phyloP scores from a whole-genome alignment of 1,284 basidiomycete species.

The Microbotryomycetes sp. region DNA sequence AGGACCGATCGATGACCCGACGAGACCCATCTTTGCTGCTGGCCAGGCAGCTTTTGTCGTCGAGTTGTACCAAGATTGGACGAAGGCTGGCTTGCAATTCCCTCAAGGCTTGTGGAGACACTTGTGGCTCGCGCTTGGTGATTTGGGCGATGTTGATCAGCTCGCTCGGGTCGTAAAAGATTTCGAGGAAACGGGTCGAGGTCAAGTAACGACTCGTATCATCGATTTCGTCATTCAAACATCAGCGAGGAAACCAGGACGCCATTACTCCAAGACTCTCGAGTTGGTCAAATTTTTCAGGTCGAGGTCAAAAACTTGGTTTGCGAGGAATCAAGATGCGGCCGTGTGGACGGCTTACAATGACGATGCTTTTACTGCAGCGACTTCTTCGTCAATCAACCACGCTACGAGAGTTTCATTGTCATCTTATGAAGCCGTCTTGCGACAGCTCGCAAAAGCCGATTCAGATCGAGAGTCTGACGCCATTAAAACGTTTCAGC shows the following conservation, averaged over 20 bases:
- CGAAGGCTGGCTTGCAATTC: constrained; percentile 17
- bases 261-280: constrained; percentile 1
- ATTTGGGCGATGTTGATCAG: constrained; percentile 7
- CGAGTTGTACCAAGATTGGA: constrained; percentile 26
- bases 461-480: constrained; percentile 4
- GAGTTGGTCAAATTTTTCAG: constrained; percentile 17
- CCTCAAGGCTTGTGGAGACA: constrained; percentile 16
- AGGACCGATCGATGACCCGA: neutral
- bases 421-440: constrained; percentile 13
- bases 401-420: constrained; percentile 6
- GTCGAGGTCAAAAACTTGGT: constrained; percentile 1
- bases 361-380: neutral
- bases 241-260: neutral
- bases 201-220: constrained; percentile 7
- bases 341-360: neutral
- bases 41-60: constrained; percentile 11
- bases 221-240: constrained; percentile 7
- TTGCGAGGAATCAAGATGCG: neutral
- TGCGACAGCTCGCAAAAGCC: constrained; percentile 10
- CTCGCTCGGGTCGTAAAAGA: constrained; percentile 16
- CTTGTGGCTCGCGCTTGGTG: constrained; percentile 18
- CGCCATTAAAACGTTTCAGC: neutral
- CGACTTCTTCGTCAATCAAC: neutral
- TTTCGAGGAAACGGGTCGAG: constrained; percentile 24
- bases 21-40: neutral